Evolutionary conservation across 495 filamentous ascomycete species (phyloP).

Genomic region (Terfezia claveryi): DNA sequence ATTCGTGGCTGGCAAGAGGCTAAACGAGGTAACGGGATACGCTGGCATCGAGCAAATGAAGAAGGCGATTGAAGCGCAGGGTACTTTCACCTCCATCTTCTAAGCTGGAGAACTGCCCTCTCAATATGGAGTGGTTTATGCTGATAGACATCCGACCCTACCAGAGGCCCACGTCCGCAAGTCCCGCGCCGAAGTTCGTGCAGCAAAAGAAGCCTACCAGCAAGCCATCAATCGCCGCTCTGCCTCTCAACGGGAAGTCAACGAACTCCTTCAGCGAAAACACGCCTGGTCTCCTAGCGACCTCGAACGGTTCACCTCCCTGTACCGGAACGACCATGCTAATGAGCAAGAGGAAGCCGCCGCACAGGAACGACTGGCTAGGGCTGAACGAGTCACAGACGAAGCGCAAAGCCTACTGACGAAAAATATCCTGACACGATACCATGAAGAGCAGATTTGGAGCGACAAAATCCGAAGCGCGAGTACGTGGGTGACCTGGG

Average conservation of each 20-base stretch:
- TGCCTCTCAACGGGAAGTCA: conserved; percentile 83
- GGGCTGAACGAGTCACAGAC: conserved; percentile 55
- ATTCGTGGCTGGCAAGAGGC: conserved; percentile 59
- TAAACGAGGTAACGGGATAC: conserved; percentile 91
- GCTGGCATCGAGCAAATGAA: conserved; percentile 76
- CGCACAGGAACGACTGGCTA: conserved; percentile 45
- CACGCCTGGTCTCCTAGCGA: conserved; percentile 72
- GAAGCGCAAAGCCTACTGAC: conserved; percentile 50
- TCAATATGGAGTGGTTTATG: background rate
- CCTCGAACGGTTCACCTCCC: conserved; percentile 79
- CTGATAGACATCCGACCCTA: background rate
- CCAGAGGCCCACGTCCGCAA: conserved; percentile 41
- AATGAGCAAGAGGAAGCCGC: conserved; percentile 74
- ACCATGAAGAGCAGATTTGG: conserved; percentile 99
- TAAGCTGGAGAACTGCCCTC: background rate
- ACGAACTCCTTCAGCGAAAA: conserved; percentile 77
- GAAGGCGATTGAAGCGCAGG: conserved; percentile 44
- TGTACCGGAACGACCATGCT: conserved; percentile 80
- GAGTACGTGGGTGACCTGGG: conserved; percentile 96
- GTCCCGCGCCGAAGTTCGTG: conserved; percentile 41
- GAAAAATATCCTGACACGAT: conserved; percentile 61
- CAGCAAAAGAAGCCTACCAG: conserved; percentile 54
- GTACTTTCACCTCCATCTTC: conserved; percentile 21
- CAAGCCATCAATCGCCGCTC: conserved; percentile 55
- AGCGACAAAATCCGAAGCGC: conserved; percentile 89